Base-by-base conservation (phyloP, 2,329 filamentous ascomycete species). In the Pseudopithomyces maydicus region DNA sequence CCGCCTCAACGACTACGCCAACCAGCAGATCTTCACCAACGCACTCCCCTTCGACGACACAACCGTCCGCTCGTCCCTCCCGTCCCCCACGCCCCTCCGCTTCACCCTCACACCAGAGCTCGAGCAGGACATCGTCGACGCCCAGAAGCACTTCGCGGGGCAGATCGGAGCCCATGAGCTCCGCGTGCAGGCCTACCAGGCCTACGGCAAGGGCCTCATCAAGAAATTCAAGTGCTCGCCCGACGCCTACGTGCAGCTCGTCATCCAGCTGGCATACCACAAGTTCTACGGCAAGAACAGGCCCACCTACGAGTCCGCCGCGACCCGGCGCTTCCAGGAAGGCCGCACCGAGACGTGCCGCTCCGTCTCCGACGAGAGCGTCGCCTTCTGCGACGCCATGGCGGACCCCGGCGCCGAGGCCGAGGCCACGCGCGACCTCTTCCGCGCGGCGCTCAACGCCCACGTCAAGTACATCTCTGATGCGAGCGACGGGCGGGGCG, bases 201-300 rank as follows among this genome's bases (percentile, higher is more conserved):
- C 89, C 69, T 99, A 99, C 77, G 95, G 95, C 76, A 99, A 99
- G 82, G 92, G 92, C 23, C 82, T 99, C 60, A 98, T 99, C 84
- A 99, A 99, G 88, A 96, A 97, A 79, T 98, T 99, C 88, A 96
- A 92, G 81, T 97, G 91, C 86, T 96, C 91, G 23, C 95, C 95
- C 29, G 96, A 99, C 71, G 95, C 94, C 32, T 99, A 96, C 77
- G 92, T 98, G 41, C 95, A 99, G 80, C 95, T 99, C 92, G 82
- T 97, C 76, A 99, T 99, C 76, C 95, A 99, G 79, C 87, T 98
- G 52, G 95, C 95, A 38, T 99, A 99, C 84, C 89, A 89, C 85
- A 98, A 98, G 81, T 97, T 99, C 91, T 97, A 96, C 79, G 95
- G 95, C 83, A 92, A 93, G 84, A 97, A 93, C 84, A 86, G 95